These are phyloP conservation scores for Nevesoporus exiguus DNA, from an alignment of 768 basidiomycete genomes.

Conservation along the genomic window DNA sequence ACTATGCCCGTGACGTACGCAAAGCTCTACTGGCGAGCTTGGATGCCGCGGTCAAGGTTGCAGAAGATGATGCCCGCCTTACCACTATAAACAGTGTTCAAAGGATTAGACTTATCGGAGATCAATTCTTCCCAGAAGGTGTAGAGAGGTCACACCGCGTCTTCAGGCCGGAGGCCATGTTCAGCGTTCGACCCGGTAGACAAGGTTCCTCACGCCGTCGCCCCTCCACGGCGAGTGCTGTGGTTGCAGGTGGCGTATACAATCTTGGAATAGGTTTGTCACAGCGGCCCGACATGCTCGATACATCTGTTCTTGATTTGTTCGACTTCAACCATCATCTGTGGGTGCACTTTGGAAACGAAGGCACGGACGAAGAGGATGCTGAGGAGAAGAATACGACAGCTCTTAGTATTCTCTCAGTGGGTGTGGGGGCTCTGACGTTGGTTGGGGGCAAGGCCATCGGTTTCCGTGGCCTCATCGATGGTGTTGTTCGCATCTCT, in stretches of 20 bases:
- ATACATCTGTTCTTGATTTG: conserved; percentile 78
- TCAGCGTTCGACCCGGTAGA: conserved; percentile 52
- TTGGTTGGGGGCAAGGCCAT: conserved; percentile 85
- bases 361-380: conserved; percentile 25
- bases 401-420: conserved; percentile 68
- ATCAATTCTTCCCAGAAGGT: conserved; percentile 72
- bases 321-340: conserved; percentile 85
- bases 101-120: conserved; percentile 64
- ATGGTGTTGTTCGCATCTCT: conserved; percentile 68
- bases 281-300: conserved; percentile 70
- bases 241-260: conserved; percentile 74
- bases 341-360: conserved; percentile 63
- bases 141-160: conserved; percentile 79
- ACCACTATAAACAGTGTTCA: conserved; percentile 64
- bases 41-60: conserved; percentile 72
- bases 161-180: conserved; percentile 99
- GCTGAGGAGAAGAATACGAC: conserved; percentile 46
- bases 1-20: conserved; percentile 81
- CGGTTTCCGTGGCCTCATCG: conserved; percentile 72
- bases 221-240: conserved; percentile 38
- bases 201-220: conserved; percentile 38
- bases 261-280: conserved; percentile 84
- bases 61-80: conserved; percentile 79
- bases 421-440: conserved; percentile 82
- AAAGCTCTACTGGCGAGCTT: conserved; percentile 72